Base-by-base conservation (phyloP, 1,139 yeast species). In the Pichia sp. region DNA sequence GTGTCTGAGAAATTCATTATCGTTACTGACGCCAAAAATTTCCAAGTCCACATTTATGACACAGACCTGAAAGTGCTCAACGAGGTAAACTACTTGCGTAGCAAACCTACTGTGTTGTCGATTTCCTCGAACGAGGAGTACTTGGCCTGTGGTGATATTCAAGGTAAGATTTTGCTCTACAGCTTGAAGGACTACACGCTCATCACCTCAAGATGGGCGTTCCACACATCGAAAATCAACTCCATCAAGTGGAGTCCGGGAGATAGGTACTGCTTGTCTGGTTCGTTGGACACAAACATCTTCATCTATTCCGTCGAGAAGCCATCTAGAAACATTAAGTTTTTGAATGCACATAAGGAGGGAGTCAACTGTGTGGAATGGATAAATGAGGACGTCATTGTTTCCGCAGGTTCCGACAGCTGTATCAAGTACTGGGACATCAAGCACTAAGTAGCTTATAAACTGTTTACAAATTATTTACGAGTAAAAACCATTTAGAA, bases 161-260 rank as follows among this genome's bases (percentile, higher is more conserved):
- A 87, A 49, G 99, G 99, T 43, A 93, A 93, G 68, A 88, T 90
- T 61, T 73, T 85, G 13, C 75, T 90, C 34, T 90, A 83, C 70
- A 79, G 82, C 58, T 68, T 81, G 16, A 70, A 72, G 1, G 83
- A 82, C 49, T 80, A 77, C 45, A 65, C 78, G 7, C 75, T 88
- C 7, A 81, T 87, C 48, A 90, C 98, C 1, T 82, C 95, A 0
- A 81, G 98, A 67, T 93, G 99, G 99, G 86, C 96, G 0, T 92
- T 88, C 82, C 97, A 95, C 69, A 87, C 92, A 3, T 85, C 96
- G 55, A 83, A 80, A 56, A 86, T 93, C 57, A 83, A 81, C 54
- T 81, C 85, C 42, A 87, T 95, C 50, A 72, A 82, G 38, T 93
- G 98, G 98, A 79, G 85, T 47, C 70, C 74, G 2, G 90, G 87